Evolutionary conservation across 495 filamentous ascomycete species (phyloP).

Genomic region (Podospora pseudoanserina): DNA sequence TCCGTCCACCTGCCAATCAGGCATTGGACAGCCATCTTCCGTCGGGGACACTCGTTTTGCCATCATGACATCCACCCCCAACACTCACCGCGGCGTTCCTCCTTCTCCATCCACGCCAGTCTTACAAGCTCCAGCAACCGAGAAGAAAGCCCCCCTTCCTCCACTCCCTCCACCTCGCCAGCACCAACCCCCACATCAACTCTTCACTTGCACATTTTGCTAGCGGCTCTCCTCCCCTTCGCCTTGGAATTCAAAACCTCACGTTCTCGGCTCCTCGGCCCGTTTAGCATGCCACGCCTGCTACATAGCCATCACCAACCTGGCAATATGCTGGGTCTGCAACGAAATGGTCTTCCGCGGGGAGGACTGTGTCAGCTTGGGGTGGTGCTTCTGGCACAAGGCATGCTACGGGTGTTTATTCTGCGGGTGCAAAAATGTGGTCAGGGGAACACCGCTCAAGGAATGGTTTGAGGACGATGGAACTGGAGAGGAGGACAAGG

Average conservation of each 20-base stretch:
- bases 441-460: conserved; percentile 11
- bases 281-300: conserved; percentile 42
- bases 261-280: conserved; percentile 28
- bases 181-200: conserved; percentile 8
- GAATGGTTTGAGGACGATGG: conserved; percentile 21
- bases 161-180: not conserved
- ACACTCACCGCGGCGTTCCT: not conserved
- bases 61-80: not conserved
- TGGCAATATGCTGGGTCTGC: conserved; percentile 50
- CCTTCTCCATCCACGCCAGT: not conserved
- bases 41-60: not conserved
- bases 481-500: not conserved
- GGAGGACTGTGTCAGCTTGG: conserved; percentile 45
- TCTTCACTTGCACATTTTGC: conserved; percentile 51
- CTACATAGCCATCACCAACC: conserved; percentile 37
- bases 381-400: conserved; percentile 51
- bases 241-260: not conserved
- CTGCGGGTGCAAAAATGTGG: conserved; percentile 32
- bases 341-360: conserved; percentile 43
- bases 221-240: conserved; percentile 29
- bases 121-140: not conserved
- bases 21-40: no score
- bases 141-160: not conserved
- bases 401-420: conserved; percentile 47
- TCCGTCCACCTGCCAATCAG: not conserved